Conservation (phyloP, 2,329 filamentous ascomycete species). For the Cadophora sp. region DNA sequence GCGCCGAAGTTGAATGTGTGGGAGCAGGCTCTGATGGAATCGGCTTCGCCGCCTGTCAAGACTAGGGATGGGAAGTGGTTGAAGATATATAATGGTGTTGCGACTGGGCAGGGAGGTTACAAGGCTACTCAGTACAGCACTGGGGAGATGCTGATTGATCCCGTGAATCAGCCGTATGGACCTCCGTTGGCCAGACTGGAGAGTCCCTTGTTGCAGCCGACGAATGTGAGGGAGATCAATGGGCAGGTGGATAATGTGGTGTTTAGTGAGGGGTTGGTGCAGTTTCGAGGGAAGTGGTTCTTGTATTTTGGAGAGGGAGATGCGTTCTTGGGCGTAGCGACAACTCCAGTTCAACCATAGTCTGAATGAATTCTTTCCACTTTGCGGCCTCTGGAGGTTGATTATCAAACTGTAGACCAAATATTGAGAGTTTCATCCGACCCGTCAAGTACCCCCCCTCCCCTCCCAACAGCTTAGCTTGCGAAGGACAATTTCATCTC, state of each 20-base stretch:
- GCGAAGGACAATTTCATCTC: no score
- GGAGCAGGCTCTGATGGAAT: constrained; percentile 47
- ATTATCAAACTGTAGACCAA: no score
- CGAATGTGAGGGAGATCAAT: constrained; percentile 40
- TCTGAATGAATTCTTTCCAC: no score
- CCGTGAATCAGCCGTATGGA: constrained; percentile 36
- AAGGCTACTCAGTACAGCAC: constrained; percentile 43
- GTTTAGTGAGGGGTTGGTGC: constrained; percentile 46
- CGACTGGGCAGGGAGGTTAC: constrained; percentile 42
- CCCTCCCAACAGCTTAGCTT: no score
- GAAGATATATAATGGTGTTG: constrained; percentile 44
- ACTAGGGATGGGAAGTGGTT: constrained; percentile 46
- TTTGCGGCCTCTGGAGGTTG: no score
- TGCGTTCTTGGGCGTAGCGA: constrained; percentile 30
- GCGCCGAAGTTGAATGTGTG: constrained; percentile 42
- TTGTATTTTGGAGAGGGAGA: constrained; percentile 45
- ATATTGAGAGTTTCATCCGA: no score
- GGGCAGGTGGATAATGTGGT: constrained; percentile 46
- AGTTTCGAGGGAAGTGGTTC: constrained; percentile 45
- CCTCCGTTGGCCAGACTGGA: constrained; percentile 44
- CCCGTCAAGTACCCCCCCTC: no score
- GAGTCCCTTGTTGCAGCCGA: constrained; percentile 42
- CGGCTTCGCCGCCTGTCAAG: constrained; percentile 45
- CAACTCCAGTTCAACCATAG: constrained; percentile 20
- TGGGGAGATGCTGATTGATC: constrained; percentile 47